Evolutionary conservation across 768 basidiomycete genomes (phyloP).

Genomic region (Aureoboletus auriporus): DNA sequence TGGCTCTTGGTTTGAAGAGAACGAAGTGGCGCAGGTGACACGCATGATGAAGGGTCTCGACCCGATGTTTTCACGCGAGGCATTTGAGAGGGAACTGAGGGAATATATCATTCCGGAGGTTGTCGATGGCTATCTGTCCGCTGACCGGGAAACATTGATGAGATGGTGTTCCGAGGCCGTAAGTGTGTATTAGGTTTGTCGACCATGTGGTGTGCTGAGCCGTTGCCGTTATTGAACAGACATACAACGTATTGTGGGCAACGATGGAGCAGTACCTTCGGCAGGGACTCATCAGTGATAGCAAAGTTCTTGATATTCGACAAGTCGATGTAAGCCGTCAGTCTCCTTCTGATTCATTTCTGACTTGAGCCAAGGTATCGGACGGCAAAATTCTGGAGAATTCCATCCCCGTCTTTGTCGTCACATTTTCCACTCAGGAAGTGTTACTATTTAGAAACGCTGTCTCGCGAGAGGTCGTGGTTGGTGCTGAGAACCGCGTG

Average conservation of each 20-base stretch:
- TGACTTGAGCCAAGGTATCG: constrained; percentile 51
- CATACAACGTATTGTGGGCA: constrained; percentile 97
- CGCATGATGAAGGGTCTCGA: constrained; percentile 85
- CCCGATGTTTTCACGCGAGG: constrained; percentile 80
- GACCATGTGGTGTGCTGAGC: background rate
- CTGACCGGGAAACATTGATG: constrained; percentile 79
- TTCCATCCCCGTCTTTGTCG: constrained; percentile 83
- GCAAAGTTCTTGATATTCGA: constrained; percentile 93
- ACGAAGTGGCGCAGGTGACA: constrained; percentile 94
- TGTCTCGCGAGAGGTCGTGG: constrained; percentile 79
- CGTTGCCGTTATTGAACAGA: constrained; percentile 40
- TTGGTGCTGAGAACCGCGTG: constrained; percentile 87
- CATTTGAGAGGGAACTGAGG: constrained; percentile 83
- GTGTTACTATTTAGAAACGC: constrained; percentile 87
- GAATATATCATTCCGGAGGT: constrained; percentile 99
- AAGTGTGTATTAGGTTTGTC: constrained; percentile 38
- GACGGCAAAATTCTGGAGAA: constrained; percentile 89
- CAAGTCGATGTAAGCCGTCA: constrained; percentile 80
- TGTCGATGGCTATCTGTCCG: constrained; percentile 91
- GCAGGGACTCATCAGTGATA: constrained; percentile 89
- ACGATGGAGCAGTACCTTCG: constrained; percentile 92
- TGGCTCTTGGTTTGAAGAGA: constrained; percentile 93
- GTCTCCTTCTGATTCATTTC: background rate
- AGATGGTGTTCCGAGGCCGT: constrained; percentile 97
- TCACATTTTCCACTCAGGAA: constrained; percentile 93